phyloP scores from a whole-genome alignment of 2,329 filamentous ascomycete species.

The Aspergillus neoniger region DNA sequence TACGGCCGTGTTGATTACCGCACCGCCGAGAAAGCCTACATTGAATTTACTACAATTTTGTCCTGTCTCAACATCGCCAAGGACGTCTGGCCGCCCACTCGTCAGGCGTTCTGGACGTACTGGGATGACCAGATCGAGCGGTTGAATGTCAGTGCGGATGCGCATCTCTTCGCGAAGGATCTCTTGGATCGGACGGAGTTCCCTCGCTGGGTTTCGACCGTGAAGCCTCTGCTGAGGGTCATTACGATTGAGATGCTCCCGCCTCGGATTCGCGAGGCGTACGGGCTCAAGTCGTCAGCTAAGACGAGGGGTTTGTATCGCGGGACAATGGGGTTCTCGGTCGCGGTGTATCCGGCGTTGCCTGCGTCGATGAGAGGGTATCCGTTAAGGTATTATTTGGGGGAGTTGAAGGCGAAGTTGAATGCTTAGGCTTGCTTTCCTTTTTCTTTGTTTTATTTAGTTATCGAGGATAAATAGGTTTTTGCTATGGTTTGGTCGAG shows the following conservation, averaged over 20 bases:
- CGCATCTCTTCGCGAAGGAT: constrained; percentile 33
- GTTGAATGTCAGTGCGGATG: constrained; percentile 32
- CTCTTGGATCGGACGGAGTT: constrained; percentile 28
- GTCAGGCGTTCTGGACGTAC: constrained; percentile 38
- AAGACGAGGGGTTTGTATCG: constrained; percentile 32
- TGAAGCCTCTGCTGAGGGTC: constrained; percentile 35
- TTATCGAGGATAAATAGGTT: background rate
- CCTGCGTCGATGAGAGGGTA: constrained; percentile 33
- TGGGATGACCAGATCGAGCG: constrained; percentile 36
- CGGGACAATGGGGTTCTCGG: constrained; percentile 34
- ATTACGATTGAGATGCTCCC: constrained; percentile 39
- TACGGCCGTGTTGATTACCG: constrained; percentile 35
- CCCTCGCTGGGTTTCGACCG: constrained; percentile 32
- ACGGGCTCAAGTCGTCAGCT: constrained; percentile 34
- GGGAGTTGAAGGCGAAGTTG: constrained; percentile 27
- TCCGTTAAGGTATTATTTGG: constrained; percentile 35
- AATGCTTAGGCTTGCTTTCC: background rate
- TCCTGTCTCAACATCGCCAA: constrained; percentile 30
- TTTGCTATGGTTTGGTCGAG: background rate
- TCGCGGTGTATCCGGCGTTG: constrained; percentile 37
- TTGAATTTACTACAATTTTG: constrained; percentile 34
- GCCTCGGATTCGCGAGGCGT: constrained; percentile 35
- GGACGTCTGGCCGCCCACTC: constrained; percentile 33
- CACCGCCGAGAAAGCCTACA: constrained; percentile 35
- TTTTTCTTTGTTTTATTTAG: background rate